These are phyloP conservation scores for Acanthamoeba lenticulata DNA, from an alignment of 208 protist species.

Conservation along the genomic window DNA sequence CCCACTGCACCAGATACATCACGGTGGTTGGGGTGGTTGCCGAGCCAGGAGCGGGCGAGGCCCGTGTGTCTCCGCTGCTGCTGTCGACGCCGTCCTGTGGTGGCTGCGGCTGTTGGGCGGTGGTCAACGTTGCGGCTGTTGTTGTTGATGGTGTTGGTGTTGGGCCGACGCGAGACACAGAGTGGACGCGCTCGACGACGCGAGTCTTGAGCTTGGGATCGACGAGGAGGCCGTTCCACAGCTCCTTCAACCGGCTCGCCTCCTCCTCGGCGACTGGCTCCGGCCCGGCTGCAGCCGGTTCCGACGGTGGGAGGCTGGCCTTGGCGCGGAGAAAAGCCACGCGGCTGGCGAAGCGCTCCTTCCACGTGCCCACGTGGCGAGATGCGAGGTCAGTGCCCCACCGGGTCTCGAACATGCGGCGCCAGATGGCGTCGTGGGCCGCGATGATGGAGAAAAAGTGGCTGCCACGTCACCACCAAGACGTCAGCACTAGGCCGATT, in stretches of 20 bases:
- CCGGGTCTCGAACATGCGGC: constrained; percentile 18
- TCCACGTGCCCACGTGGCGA: background rate
- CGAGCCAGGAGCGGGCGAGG: no score
- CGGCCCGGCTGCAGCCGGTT: background rate
- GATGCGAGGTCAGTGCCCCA: background rate
- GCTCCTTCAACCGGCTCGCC: background rate
- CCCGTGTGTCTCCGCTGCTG: no score
- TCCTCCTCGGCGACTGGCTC: background rate
- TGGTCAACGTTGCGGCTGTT: background rate
- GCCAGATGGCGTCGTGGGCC: constrained; percentile 15
- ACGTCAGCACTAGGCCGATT: background rate
- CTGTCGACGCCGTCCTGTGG: no score
- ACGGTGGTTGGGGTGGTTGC: no score
- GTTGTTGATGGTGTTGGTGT: no score
- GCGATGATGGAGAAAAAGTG: constrained; percentile 58
- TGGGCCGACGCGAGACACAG: background rate
- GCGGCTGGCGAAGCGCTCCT: constrained; percentile 30
- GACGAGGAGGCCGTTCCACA: background rate
- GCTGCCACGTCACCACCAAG: background rate
- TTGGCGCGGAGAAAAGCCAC: constrained; percentile 8
- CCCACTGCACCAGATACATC: constrained; percentile 5
- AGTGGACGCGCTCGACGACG: background rate
- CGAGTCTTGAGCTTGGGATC: constrained; percentile 13
- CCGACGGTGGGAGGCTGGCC: background rate
- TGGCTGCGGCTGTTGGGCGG: no score